Base-by-base conservation (phyloP, 306 rosid species). In the Alnus rubra region DNA sequence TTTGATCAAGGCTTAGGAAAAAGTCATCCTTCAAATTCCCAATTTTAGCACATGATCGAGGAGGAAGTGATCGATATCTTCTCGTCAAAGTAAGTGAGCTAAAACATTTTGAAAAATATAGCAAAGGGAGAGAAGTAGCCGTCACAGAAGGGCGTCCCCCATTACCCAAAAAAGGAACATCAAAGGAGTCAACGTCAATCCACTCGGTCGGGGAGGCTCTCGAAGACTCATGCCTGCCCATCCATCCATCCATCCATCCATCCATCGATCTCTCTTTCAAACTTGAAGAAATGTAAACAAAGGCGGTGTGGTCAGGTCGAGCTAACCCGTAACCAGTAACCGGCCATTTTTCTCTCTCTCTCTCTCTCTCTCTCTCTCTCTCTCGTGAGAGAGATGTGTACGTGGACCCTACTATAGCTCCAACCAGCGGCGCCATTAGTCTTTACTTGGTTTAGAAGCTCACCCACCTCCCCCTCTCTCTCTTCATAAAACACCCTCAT, bases 401-500 rank as follows among this genome's bases (percentile, higher is more conserved):
- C 28, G 28, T 84, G 93, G 96, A 48, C 89, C 94, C 86, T 79
- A 80, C 79, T 11, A 64, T 37, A 51, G 50, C 79, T 82, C 87
- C 85, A 69, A 81, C 90, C 89, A 94, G 92, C 94, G 89, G 94
- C 97, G 89, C 92, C 91, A 86, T 84, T 81, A 87, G 90, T 85
- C 94, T 84, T 88, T 87, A 85, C 96, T 90, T 90, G 62, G 77
- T 88, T 92, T 86, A 91, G 84, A 90, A 89, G 88, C 79, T 84
- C 96, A 90, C 92, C 94, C 87, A 87, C 94, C 92, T 10, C 55
- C 54, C 10, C 14, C 55, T 45, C 55, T 45, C 55, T 68, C 52
- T 63, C 28, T 51, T 62, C 58, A 23, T 30, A 65, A 70, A 72
- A 19, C 71, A 65, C 47, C 64, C 60, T 65, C 69, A 5, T 50